phyloP scores from a whole-genome alignment of 345 rosid species.

The Eucalyptus cloeziana region DNA sequence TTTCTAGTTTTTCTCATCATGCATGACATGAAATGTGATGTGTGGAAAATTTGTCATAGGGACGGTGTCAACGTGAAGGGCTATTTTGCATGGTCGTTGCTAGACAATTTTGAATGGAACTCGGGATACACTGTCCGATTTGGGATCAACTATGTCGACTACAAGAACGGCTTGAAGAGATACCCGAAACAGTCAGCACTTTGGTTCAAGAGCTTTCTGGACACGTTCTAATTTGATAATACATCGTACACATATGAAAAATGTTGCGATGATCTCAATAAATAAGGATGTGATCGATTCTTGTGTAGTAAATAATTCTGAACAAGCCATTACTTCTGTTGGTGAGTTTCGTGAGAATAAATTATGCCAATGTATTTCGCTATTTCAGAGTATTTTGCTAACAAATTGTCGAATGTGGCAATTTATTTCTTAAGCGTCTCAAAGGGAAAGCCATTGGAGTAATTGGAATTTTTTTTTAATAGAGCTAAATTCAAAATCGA shows the following conservation, averaged over 20 bases:
- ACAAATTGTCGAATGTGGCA: not conserved
- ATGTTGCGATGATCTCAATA: not conserved
- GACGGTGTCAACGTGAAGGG: conserved; percentile 23
- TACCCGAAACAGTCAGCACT: conserved; percentile 6
- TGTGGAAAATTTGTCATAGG: not conserved
- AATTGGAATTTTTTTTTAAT: not conserved
- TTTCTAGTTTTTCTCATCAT: not conserved
- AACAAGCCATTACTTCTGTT: not conserved
- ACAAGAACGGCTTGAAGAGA: conserved; percentile 24
- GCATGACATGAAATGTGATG: not conserved
- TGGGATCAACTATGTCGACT: conserved; percentile 35
- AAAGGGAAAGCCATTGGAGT: not conserved
- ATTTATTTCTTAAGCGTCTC: not conserved
- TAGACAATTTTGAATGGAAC: conserved; percentile 46
- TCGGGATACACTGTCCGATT: conserved; percentile 25
- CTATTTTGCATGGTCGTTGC: conserved; percentile 43
- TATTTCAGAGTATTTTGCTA: not conserved
- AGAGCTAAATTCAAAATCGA: not conserved
- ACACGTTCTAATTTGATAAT: not conserved
- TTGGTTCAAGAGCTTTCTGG: conserved; percentile 24
- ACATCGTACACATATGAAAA: not conserved
- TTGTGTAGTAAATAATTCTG: not conserved
- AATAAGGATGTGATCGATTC: not conserved
- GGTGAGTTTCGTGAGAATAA: not conserved
- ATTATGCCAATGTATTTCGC: not conserved